Evolutionary conservation across 208 protist genomes (phyloP).

Genomic region (Leishmania martiniquensis): DNA sequence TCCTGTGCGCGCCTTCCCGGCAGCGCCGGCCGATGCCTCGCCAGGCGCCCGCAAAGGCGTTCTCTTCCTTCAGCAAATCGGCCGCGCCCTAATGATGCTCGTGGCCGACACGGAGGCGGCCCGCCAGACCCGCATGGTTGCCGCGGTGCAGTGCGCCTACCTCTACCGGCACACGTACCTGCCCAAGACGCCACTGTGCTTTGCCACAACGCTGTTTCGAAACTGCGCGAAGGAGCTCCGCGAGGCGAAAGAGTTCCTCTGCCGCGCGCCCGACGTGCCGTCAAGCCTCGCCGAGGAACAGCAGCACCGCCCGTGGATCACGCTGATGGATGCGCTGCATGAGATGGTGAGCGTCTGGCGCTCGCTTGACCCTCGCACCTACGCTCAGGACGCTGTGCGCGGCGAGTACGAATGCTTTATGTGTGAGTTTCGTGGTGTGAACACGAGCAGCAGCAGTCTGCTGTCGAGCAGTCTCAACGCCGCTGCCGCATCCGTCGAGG

Average conservation of each 20-base stretch:
- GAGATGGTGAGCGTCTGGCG: slow-evolving; percentile 68
- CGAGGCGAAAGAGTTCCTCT: slow-evolving; percentile 38
- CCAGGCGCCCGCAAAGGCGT: slow-evolving; percentile 20
- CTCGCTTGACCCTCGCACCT: slow-evolving; percentile 35
- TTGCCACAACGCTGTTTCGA: slow-evolving; percentile 47
- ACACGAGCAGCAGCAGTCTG: background rate
- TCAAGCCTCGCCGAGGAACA: slow-evolving; percentile 42
- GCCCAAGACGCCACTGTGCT: slow-evolving; percentile 56
- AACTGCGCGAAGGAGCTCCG: slow-evolving; percentile 33
- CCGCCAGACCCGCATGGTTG: slow-evolving; percentile 59
- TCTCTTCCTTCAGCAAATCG: slow-evolving; percentile 50
- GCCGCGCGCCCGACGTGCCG: slow-evolving; percentile 38
- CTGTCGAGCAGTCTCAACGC: background rate
- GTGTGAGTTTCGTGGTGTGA: slow-evolving; percentile 28
- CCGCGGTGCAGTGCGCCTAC: slow-evolving; percentile 69
- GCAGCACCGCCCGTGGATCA: slow-evolving; percentile 64
- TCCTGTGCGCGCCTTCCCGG: slow-evolving; percentile 23
- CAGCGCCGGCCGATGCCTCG: slow-evolving; percentile 13
- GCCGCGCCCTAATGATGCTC: slow-evolving; percentile 56
- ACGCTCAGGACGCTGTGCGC: slow-evolving; percentile 25
- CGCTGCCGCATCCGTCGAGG: background rate
- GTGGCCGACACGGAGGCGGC: slow-evolving; percentile 50
- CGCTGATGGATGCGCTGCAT: slow-evolving; percentile 68
- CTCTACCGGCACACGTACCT: slow-evolving; percentile 81
- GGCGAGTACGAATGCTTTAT: slow-evolving; percentile 46